phyloP scores from a whole-genome alignment of 2,329 filamentous ascomycete genomes.

The Calycina herbarum region DNA sequence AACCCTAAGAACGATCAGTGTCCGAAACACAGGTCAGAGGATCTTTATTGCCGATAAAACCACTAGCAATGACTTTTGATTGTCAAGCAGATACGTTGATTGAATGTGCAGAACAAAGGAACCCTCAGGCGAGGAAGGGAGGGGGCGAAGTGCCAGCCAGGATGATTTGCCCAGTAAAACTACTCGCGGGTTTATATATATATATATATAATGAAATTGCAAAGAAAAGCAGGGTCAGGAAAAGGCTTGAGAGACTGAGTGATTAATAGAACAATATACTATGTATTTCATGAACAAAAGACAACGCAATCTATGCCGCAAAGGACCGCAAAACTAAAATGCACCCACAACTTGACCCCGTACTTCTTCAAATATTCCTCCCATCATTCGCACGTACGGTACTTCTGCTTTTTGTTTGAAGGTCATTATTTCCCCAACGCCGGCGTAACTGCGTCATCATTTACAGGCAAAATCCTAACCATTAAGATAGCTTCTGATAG shows the following conservation, averaged over 20 bases:
- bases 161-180: not conserved
- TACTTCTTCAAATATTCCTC: not conserved
- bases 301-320: slow-evolving; percentile 12
- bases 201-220: not conserved
- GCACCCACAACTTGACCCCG: slow-evolving; percentile 1
- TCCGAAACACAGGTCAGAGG: too few species aligned
- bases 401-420: not conserved
- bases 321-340: slow-evolving; percentile 7
- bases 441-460: slow-evolving; percentile 3
- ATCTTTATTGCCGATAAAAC: too few species aligned
- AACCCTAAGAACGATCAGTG: too few species aligned
- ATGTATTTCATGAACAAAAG: slow-evolving; percentile 1
- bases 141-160: not conserved
- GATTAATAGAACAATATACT: not conserved
- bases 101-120: too few species aligned
- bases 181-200: too few species aligned
- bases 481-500: slow-evolving; percentile 64
- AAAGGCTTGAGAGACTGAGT: not conserved
- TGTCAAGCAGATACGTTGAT: too few species aligned
- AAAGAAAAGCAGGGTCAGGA: not conserved
- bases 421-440: slow-evolving; percentile 4
- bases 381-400: not conserved
- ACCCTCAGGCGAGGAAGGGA: too few species aligned
- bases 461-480: slow-evolving; percentile 43
- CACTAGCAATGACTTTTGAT: too few species aligned